Conservation (phyloP, 164 flowering plant species). For the Magnolia sinica region DNA sequence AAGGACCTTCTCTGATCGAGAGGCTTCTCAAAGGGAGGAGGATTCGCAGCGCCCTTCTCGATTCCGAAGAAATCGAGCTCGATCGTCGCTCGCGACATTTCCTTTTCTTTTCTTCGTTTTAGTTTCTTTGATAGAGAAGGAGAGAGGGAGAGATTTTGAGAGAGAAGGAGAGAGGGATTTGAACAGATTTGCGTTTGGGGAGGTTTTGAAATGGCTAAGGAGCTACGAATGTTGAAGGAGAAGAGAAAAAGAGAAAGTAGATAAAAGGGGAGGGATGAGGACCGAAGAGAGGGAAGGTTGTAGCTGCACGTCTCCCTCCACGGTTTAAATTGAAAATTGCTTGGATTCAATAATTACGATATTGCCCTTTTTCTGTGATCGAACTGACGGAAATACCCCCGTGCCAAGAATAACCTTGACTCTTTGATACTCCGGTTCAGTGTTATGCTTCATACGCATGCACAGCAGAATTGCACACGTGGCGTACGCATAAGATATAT, state of each 20-base stretch:
- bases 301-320: conserved; percentile 12
- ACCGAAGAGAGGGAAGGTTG: neutral
- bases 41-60: conserved; percentile 27
- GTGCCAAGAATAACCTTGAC: too few species aligned
- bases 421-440: too few species aligned
- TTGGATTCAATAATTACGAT: neutral
- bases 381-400: too few species aligned
- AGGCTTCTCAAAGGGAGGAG: conserved; percentile 27
- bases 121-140: too few species aligned
- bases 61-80: conserved; percentile 64
- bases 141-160: too few species aligned
- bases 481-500: too few species aligned
- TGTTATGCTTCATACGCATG: too few species aligned
- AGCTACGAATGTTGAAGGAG: too few species aligned
- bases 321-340: neutral
- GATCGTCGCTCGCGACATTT: conserved; percentile 20
- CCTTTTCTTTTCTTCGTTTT: neutral
- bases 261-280: neutral
- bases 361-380: neutral
- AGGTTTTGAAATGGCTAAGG: neutral
- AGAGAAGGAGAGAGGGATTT: neutral
- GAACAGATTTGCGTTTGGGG: neutral
- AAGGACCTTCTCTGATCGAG: conserved; percentile 38
- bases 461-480: too few species aligned
- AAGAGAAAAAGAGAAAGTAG: neutral